phyloP scores from a whole-genome alignment of 768 basidiomycete species.

The Mycena haematopus region DNA sequence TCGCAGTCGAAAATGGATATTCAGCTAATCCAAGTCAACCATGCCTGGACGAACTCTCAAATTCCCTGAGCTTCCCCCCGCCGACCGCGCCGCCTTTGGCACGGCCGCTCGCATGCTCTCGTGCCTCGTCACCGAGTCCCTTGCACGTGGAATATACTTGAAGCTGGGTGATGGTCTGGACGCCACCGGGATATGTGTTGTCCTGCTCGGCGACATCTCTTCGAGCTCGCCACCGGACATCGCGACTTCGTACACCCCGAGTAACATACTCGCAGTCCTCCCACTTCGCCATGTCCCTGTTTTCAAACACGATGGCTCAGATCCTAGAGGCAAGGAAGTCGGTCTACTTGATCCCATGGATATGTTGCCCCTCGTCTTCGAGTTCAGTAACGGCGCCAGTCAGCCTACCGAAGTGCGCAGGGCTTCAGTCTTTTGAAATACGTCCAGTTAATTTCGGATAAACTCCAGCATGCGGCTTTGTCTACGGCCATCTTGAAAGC shows the following conservation, averaged over 20 bases:
- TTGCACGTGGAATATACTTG: slow-evolving; percentile 54
- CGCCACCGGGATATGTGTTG: slow-evolving; percentile 47
- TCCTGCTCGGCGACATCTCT: slow-evolving; percentile 43
- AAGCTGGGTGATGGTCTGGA: slow-evolving; percentile 40
- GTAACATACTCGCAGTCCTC: slow-evolving; percentile 54
- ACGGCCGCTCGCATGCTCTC: slow-evolving; percentile 58
- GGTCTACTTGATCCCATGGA: slow-evolving; percentile 62
- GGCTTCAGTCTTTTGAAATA: neutral
- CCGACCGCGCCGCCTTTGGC: slow-evolving; percentile 54
- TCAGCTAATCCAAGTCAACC: neutral
- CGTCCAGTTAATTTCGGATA: neutral
- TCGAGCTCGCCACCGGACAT: slow-evolving; percentile 31
- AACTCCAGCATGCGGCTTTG: slow-evolving; percentile 39
- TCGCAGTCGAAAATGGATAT: neutral
- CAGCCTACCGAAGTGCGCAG: slow-evolving; percentile 22
- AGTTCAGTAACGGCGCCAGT: slow-evolving; percentile 24
- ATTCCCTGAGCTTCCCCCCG: slow-evolving; percentile 40
- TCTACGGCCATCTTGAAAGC: slow-evolving; percentile 34
- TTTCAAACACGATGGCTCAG: slow-evolving; percentile 44
- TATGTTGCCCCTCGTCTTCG: slow-evolving; percentile 54
- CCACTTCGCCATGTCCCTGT: slow-evolving; percentile 55
- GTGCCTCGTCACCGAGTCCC: slow-evolving; percentile 63
- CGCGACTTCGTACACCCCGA: slow-evolving; percentile 34
- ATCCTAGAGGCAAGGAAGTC: slow-evolving; percentile 45
- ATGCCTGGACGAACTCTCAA: slow-evolving; percentile 38